phyloP scores from a whole-genome alignment of 208 protist species.

The Chromosphaera perkinsii region DNA sequence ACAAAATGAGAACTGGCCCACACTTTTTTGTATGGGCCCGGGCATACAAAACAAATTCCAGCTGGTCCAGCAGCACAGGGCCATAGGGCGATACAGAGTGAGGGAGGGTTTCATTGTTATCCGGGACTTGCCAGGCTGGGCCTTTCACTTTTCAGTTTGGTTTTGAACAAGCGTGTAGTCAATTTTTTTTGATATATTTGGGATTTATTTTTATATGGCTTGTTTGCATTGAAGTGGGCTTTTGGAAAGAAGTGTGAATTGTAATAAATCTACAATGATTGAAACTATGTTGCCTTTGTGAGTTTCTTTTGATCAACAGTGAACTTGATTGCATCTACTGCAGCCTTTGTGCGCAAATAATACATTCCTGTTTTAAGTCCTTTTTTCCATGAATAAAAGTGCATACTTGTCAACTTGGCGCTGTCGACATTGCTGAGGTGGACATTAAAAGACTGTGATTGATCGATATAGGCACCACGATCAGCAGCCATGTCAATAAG shows the following conservation, averaged over 20 bases:
- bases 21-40: too few relatives aligned
- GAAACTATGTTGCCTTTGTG: neutral
- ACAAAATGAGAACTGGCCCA: too few relatives aligned
- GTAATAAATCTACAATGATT: too few relatives aligned
- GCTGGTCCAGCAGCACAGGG: too few relatives aligned
- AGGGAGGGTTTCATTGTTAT: too few relatives aligned
- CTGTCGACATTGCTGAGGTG: slow-evolving; percentile 89
- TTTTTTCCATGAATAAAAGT: slow-evolving; percentile 96
- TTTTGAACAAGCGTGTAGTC: too few relatives aligned
- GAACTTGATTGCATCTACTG: slow-evolving; percentile 99
- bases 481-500: slow-evolving; percentile 98
- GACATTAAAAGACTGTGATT: slow-evolving; percentile 96
- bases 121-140: too few relatives aligned
- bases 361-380: slow-evolving; percentile 99
- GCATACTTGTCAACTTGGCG: slow-evolving; percentile 95
- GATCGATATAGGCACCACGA: slow-evolving; percentile 96
- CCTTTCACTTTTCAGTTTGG: too few relatives aligned
- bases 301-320: slow-evolving; percentile 79
- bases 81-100: too few relatives aligned
- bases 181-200: neutral
- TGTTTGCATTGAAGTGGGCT: slow-evolving; percentile 2
- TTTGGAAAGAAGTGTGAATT: too few relatives aligned
- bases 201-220: neutral
- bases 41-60: too few relatives aligned
- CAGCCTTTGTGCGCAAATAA: slow-evolving; percentile 88